Evolutionary conservation across 805 yeast species (phyloP).

Genomic region (Wickerhamiella qilinensis): DNA sequence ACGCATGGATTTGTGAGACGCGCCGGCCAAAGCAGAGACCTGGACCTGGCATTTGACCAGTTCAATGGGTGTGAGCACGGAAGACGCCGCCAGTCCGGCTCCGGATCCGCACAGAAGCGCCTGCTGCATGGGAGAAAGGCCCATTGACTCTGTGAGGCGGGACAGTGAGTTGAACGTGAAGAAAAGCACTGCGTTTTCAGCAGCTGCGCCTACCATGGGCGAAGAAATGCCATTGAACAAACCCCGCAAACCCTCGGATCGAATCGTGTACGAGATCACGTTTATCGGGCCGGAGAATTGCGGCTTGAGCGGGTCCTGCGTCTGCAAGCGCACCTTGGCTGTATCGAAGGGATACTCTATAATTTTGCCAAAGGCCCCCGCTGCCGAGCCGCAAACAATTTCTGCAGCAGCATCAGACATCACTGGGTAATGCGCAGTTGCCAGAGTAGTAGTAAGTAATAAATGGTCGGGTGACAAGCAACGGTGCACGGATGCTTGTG

Average conservation of each 20-base stretch:
- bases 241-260: conserved; percentile 59
- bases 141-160: conserved; percentile 10
- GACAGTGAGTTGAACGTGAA: conserved; percentile 22
- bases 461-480: no score
- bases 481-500: no score
- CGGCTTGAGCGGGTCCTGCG: conserved; percentile 35
- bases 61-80: conserved; percentile 83
- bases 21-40: conserved; percentile 25
- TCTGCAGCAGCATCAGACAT: conserved; percentile 9
- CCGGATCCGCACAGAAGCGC: conserved; percentile 59
- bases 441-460: no score
- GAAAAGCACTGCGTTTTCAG: conserved; percentile 72
- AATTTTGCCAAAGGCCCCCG: conserved; percentile 74
- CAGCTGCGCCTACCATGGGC: conserved; percentile 79
- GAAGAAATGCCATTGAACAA: conserved; percentile 67
- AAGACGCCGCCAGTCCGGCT: conserved; percentile 70
- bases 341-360: conserved; percentile 92
- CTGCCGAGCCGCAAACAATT: conserved; percentile 24
- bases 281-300: conserved; percentile 43
- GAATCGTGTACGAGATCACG: conserved; percentile 46
- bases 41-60: conserved; percentile 77
- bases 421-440: no score
- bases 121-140: conserved; percentile 20
- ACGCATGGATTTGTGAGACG: conserved; percentile 8
- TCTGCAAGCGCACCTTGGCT: conserved; percentile 69